Evolutionary conservation across 2,329 filamentous ascomycete genomes (phyloP).

Genomic region (Alternaria viburni): DNA sequence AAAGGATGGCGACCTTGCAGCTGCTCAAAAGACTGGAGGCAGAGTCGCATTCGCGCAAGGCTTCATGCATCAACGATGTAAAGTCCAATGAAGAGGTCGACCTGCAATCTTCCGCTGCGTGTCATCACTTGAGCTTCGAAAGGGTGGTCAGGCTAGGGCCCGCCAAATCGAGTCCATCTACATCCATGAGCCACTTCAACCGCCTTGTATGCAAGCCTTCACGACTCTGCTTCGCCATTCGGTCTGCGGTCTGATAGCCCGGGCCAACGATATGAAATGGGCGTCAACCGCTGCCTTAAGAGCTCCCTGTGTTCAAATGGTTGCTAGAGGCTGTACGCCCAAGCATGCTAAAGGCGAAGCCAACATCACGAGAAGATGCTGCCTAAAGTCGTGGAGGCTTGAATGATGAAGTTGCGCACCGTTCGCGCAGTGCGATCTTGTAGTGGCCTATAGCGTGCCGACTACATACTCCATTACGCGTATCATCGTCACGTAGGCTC

Average conservation of each 20-base stretch:
- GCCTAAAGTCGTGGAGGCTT: background rate
- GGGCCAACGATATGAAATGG: background rate
- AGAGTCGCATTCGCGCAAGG: background rate
- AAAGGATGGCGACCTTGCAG: background rate
- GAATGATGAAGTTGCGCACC: background rate
- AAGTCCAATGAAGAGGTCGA: background rate
- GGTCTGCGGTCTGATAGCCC: background rate
- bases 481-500: background rate
- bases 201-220: background rate
- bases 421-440: background rate
- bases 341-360: background rate
- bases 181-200: background rate
- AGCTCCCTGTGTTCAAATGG: background rate
- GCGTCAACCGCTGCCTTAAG: no score
- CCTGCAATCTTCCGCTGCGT: background rate
- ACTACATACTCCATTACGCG: background rate
- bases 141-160: background rate
- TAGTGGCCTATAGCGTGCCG: background rate
- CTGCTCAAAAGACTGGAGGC: background rate
- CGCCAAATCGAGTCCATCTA: background rate
- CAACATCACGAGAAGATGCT: background rate
- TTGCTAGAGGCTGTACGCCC: background rate
- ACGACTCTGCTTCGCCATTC: background rate
- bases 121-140: background rate
- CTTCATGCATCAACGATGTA: background rate